Percentiles rank a stretch among this genome's conserved stretches.
phyloP scores from a whole-genome alignment of 306 rosid genomes.

The Trifolium fragiferum region DNA sequence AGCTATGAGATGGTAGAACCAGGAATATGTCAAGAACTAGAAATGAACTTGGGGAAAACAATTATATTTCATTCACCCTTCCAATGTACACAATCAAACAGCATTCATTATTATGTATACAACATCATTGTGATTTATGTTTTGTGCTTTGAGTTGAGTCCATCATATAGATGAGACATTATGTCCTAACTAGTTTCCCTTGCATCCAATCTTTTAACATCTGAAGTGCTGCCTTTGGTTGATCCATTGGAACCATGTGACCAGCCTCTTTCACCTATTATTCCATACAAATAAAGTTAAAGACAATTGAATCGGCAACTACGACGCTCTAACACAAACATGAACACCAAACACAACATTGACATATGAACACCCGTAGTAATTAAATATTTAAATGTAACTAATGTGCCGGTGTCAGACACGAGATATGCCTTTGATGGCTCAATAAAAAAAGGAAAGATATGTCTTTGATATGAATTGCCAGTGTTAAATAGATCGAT shows the following conservation, averaged over 20 bases:
- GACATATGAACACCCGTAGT: background rate
- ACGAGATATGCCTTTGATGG: too few relatives aligned
- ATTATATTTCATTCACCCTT: background rate
- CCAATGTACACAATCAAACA: constrained; percentile 2
- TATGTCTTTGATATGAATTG: too few relatives aligned
- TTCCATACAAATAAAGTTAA: constrained; percentile 24
- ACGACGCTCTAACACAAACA: background rate
- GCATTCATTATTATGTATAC: constrained; percentile 32
- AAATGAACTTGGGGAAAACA: background rate
- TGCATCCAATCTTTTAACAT: constrained; percentile 84
- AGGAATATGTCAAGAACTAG: too few relatives aligned
- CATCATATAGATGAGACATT: constrained; percentile 54
- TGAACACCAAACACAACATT: background rate
- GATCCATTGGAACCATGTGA: constrained; percentile 97
- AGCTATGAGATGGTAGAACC: background rate
- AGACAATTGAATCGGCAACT: constrained; percentile 22
- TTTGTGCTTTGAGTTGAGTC: background rate
- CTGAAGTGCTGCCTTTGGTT: constrained; percentile 78
- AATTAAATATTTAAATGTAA: background rate
- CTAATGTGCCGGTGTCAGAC: background rate
- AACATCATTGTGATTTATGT: constrained; percentile 23
- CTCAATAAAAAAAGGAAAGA: too few relatives aligned
- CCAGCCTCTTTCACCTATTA: constrained; percentile 77
- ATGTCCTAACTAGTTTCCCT: constrained; percentile 55
- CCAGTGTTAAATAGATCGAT: too few relatives aligned